phyloP scores from a whole-genome alignment of 2,329 filamentous ascomycete species.

The Periconia sp. region DNA sequence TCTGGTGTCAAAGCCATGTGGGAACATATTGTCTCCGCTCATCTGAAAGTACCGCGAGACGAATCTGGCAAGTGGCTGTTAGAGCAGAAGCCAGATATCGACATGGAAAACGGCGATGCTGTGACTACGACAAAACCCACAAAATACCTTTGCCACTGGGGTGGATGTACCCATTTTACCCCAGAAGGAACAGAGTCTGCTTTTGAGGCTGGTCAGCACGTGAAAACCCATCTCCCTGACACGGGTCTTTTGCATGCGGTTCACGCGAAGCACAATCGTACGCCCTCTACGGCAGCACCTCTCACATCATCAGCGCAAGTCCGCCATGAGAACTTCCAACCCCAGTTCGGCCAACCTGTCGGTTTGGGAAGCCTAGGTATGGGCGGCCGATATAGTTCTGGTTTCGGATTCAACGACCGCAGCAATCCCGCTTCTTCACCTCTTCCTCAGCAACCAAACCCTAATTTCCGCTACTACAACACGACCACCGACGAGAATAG shows the following conservation, averaged over 20 bases:
- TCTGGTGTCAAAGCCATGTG: constrained; percentile 70
- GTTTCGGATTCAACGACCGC: constrained; percentile 25
- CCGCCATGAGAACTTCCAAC: constrained; percentile 34
- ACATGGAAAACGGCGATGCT: constrained; percentile 49
- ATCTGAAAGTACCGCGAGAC: constrained; percentile 65
- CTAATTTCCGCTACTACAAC: constrained; percentile 49
- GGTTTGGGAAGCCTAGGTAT: constrained; percentile 36
- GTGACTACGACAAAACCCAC: constrained; percentile 54
- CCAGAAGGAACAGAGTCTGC: constrained; percentile 39
- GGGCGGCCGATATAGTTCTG: constrained; percentile 23
- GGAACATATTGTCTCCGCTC: constrained; percentile 70
- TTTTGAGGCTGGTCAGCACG: constrained; percentile 65
- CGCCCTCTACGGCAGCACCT: constrained; percentile 40
- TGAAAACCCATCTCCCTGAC: constrained; percentile 71
- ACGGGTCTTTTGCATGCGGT: constrained; percentile 44
- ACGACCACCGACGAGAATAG: constrained; percentile 56
- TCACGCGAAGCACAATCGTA: constrained; percentile 56
- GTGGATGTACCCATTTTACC: constrained; percentile 65
- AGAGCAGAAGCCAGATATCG: constrained; percentile 45
- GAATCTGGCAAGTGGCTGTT: constrained; percentile 60
- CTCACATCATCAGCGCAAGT: constrained; percentile 35
- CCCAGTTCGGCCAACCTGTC: constrained; percentile 37
- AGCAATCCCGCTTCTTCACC: constrained; percentile 27
- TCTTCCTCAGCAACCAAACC: constrained; percentile 22
- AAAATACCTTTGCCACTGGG: constrained; percentile 69